Conservation (phyloP, 2,329 filamentous ascomycete species). For the Colletotrichum shisoi region DNA sequence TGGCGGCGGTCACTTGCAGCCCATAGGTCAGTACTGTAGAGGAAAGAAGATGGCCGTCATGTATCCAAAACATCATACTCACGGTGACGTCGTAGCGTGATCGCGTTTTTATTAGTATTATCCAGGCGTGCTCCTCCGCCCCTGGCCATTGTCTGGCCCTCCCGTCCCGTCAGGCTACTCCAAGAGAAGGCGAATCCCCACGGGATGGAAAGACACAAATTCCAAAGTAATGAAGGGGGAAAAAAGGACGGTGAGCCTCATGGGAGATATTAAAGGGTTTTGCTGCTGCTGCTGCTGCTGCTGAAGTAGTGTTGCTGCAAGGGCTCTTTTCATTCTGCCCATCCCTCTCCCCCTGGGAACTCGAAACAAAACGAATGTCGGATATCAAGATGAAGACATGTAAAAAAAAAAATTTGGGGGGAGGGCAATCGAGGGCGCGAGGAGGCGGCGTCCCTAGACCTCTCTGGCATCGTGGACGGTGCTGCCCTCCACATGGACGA, state of each 20-base stretch:
- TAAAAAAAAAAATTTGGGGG: no score
- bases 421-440: no score
- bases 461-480: background rate
- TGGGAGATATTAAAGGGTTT: background rate
- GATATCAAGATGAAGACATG: background rate
- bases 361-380: background rate
- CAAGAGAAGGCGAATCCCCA: no score
- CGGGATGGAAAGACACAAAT: background rate
- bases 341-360: background rate
- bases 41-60: no score
- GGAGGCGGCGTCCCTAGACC: background rate
- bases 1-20: no score
- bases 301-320: no score
- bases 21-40: no score
- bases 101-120: constrained; percentile 2
- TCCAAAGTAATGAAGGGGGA: background rate
- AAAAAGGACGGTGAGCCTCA: background rate
- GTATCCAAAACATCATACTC: background rate
- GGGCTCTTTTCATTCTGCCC: no score
- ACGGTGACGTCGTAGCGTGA: background rate
- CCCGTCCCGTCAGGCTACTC: no score
- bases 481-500: constrained; percentile 16
- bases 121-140: background rate
- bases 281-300: no score
- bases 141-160: background rate